phyloP scores from a whole-genome alignment of 2,329 filamentous ascomycete species.

The Incumbomyces delicatus region DNA sequence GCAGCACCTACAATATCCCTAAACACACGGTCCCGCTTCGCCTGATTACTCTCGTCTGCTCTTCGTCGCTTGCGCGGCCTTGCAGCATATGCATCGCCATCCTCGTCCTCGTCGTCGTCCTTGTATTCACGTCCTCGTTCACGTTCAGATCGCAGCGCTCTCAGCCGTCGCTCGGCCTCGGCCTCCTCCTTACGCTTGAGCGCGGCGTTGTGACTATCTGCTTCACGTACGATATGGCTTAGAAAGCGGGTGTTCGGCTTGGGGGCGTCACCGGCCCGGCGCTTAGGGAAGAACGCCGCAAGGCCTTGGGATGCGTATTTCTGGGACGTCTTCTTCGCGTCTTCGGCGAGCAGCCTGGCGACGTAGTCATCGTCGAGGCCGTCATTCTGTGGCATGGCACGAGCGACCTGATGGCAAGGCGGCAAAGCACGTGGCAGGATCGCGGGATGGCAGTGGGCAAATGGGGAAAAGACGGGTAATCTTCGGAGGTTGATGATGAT shows the following conservation, averaged over 20 bases:
- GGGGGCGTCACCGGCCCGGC: slow-evolving; percentile 56
- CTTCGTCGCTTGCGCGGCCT: background rate
- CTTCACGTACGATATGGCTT: slow-evolving; percentile 77
- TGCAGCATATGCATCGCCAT: background rate
- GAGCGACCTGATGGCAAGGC: too few relatives aligned
- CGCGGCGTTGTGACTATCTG: slow-evolving; percentile 79
- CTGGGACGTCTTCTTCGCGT: slow-evolving; percentile 63
- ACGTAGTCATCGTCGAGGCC: slow-evolving; percentile 60
- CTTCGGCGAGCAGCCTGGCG: slow-evolving; percentile 65
- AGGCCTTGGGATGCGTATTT: slow-evolving; percentile 68
- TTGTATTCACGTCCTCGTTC: background rate
- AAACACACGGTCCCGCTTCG: slow-evolving; percentile 1
- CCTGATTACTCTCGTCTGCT: slow-evolving; percentile 1
- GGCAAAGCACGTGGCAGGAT: too few relatives aligned
- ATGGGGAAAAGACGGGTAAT: background rate
- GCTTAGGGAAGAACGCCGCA: slow-evolving; percentile 52
- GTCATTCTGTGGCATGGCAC: slow-evolving; percentile 11
- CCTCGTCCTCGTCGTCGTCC: too few relatives aligned
- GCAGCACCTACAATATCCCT: slow-evolving; percentile 2
- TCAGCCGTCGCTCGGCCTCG: slow-evolving; percentile 64
- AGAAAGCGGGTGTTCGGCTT: slow-evolving; percentile 91
- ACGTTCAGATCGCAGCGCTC: slow-evolving; percentile 21
- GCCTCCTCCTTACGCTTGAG: slow-evolving; percentile 74
- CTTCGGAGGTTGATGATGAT: background rate
- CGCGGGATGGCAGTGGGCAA: too few relatives aligned